Evolutionary conservation across 164 flowering plant genomes (phyloP).

Genomic region (Piper longum): DNA sequence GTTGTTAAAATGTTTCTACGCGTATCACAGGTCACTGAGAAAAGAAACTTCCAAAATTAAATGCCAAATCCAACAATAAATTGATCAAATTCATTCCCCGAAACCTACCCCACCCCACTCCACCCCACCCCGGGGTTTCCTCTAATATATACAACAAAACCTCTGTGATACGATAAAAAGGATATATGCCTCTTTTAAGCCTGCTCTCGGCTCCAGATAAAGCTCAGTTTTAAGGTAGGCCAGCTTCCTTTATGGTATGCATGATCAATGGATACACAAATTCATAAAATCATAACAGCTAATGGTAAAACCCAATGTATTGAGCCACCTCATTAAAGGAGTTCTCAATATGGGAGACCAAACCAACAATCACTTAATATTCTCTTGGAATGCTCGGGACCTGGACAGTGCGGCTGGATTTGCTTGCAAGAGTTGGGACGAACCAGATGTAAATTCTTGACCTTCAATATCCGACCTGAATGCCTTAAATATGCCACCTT

Average conservation of each 20-base stretch:
- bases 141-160: slow-evolving; percentile 12
- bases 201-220: not conserved
- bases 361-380: slow-evolving; percentile 7
- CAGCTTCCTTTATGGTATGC: not conserved
- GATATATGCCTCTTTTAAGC: not conserved
- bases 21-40: not conserved
- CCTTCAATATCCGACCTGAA: slow-evolving; percentile 17
- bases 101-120: too few species aligned
- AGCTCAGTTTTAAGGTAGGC: not conserved
- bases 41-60: too few species aligned
- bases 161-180: not conserved
- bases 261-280: slow-evolving; percentile 1
- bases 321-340: not conserved
- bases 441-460: slow-evolving; percentile 11
- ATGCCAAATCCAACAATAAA: slow-evolving; percentile 3
- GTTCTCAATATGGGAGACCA: not conserved
- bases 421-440: slow-evolving; percentile 23
- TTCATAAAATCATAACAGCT: not conserved
- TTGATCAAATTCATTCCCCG: not conserved
- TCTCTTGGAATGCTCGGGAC: slow-evolving; percentile 36
- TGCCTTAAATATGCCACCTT: slow-evolving; percentile 18
- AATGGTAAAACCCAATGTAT: slow-evolving; percentile 1
- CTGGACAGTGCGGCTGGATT: slow-evolving; percentile 43
- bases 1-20: not conserved
- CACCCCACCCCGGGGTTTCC: not conserved